Percentiles rank a stretch among this genome's conserved stretches.
These are phyloP conservation scores for Nothopassalora personata DNA, from an alignment of 2,329 filamentous ascomycete species.

Conservation along the genomic window DNA sequence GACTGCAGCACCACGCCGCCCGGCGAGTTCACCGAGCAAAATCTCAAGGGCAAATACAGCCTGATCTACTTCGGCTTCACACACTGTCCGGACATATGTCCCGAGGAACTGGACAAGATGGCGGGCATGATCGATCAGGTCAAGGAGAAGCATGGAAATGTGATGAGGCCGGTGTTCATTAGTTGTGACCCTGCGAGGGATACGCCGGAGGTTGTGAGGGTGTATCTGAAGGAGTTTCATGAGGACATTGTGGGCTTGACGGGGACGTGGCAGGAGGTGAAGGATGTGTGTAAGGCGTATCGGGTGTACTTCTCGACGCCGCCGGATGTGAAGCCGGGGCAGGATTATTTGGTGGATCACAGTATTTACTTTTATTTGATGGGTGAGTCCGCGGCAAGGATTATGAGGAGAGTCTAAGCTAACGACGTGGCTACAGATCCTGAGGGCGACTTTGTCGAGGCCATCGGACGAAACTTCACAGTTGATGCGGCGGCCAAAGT, in stretches of 20 bases:
- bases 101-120: constrained; percentile 99
- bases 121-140: constrained; percentile 81
- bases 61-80: constrained; percentile 97
- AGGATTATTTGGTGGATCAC: constrained; percentile 97
- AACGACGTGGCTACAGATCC: constrained; percentile 56
- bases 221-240: constrained; percentile 89
- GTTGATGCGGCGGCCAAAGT: constrained; percentile 78
- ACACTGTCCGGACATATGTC: constrained; percentile 97
- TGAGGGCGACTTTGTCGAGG: constrained; percentile 96
- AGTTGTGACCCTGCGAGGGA: constrained; percentile 93
- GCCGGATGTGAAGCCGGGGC: constrained; percentile 76
- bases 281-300: constrained; percentile 90
- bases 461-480: constrained; percentile 88
- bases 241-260: constrained; percentile 79
- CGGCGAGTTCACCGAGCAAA: constrained; percentile 64
- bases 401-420: neutral
- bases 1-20: constrained; percentile 69
- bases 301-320: constrained; percentile 97
- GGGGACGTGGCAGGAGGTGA: constrained; percentile 89
- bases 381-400: constrained; percentile 49
- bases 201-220: constrained; percentile 74
- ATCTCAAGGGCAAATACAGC: constrained; percentile 81
- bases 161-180: constrained; percentile 78
- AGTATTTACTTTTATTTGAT: constrained; percentile 99
- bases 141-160: constrained; percentile 42